phyloP scores from a whole-genome alignment of 2,329 filamentous ascomycete genomes.

The Hymenoscyphus repandus region DNA sequence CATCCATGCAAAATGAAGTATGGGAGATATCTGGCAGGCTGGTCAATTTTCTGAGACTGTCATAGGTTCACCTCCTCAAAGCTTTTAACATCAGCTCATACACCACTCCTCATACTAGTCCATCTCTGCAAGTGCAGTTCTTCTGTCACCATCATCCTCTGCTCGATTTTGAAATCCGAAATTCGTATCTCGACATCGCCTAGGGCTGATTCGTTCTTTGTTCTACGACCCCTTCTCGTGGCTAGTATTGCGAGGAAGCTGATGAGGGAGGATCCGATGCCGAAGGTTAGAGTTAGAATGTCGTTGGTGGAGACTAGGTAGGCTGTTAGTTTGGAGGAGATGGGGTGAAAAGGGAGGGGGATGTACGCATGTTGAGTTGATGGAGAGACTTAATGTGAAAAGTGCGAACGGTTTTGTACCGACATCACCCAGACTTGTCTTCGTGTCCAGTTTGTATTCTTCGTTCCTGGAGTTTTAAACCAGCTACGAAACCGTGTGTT shows the following conservation, averaged over 20 bases:
- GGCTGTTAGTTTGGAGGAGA: neutral
- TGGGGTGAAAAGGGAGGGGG: neutral
- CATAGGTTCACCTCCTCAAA: neutral
- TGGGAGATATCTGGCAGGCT: too few relatives aligned
- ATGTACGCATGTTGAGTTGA: neutral
- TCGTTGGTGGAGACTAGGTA: neutral
- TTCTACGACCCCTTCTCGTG: neutral
- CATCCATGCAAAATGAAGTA: too few relatives aligned
- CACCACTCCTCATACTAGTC: neutral
- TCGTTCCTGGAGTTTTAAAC: too few relatives aligned
- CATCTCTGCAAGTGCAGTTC: neutral
- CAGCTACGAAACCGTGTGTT: too few relatives aligned
- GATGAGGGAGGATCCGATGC: slow-evolving; percentile 1
- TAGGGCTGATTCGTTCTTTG: neutral
- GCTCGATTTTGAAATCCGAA: neutral
- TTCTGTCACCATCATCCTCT: neutral
- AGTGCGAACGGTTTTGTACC: too few relatives aligned
- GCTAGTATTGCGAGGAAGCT: neutral
- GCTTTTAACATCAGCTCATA: neutral
- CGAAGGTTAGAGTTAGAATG: slow-evolving; percentile 2
- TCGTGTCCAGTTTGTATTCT: too few relatives aligned
- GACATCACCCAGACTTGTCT: too few relatives aligned
- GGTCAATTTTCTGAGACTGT: neutral
- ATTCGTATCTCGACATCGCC: neutral
- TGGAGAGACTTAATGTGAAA: too few relatives aligned